These are phyloP conservation scores for Hemileccinum rubropunctum DNA, from an alignment of 768 basidiomycete species.

Conservation along the genomic window DNA sequence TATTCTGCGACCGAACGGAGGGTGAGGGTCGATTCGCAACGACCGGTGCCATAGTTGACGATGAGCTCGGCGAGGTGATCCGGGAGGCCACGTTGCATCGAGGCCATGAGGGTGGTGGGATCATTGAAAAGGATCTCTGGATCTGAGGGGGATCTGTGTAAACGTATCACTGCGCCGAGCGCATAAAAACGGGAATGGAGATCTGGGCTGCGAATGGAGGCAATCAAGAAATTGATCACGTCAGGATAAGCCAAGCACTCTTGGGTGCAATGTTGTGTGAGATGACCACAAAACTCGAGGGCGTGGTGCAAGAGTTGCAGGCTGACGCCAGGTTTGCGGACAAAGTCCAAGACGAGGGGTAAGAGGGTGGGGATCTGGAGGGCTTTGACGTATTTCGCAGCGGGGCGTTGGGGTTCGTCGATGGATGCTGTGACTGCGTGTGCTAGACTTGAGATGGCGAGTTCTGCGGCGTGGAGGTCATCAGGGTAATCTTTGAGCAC, in stretches of 20 bases:
- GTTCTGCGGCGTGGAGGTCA: constrained; percentile 48
- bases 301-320: constrained; percentile 51
- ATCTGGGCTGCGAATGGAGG: constrained; percentile 54
- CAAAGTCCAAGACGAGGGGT: constrained; percentile 38
- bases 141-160: constrained; percentile 42
- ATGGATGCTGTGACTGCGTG: constrained; percentile 50
- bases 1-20: constrained; percentile 41
- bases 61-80: constrained; percentile 44
- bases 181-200: constrained; percentile 50
- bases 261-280: constrained; percentile 43
- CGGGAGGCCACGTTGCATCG: constrained; percentile 44
- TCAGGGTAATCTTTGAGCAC: constrained; percentile 50
- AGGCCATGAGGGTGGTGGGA: constrained; percentile 44
- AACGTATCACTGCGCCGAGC: constrained; percentile 51
- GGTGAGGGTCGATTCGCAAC: constrained; percentile 48
- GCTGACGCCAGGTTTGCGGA: constrained; percentile 43
- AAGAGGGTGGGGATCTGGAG: constrained; percentile 46
- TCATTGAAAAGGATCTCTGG: constrained; percentile 47
- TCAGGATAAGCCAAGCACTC: constrained; percentile 44
- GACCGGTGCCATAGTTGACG: constrained; percentile 44
- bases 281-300: constrained; percentile 42
- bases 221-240: constrained; percentile 50
- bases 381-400: constrained; percentile 36
- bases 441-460: constrained; percentile 48
- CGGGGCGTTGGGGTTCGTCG: constrained; percentile 37